Evolutionary conservation across 371 early-diverging fungal genomes (phyloP).

Genomic region (Zychaea mexicana): DNA sequence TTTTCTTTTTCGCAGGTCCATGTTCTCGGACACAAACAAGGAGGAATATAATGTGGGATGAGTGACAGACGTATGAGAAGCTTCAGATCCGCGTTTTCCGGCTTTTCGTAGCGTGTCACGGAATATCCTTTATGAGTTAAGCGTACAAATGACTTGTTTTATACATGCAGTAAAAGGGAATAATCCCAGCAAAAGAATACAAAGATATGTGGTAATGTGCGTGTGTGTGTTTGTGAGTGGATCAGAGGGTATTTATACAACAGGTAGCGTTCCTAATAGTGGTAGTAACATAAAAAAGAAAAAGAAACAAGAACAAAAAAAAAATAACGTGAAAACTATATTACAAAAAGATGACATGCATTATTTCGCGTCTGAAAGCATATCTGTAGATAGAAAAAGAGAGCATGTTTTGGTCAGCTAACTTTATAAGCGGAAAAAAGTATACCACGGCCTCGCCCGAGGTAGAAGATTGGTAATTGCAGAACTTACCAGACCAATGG

Average conservation of each 20-base stretch:
- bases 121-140: neutral
- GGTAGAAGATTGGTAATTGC: no score
- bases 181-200: neutral
- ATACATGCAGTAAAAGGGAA: neutral
- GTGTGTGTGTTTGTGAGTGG: neutral
- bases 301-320: neutral
- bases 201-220: neutral
- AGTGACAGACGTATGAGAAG: neutral
- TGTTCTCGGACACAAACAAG: no score
- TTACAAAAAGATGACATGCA: neutral
- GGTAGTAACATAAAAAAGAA: neutral
- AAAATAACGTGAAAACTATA: neutral
- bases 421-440: neutral
- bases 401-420: neutral
- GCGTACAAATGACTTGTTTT: neutral
- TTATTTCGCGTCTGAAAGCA: slow-evolving; percentile 2
- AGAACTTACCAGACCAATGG: slow-evolving; percentile 31
- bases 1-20: no score
- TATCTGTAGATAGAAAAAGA: neutral
- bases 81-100: neutral
- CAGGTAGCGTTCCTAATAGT: no score
- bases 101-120: neutral
- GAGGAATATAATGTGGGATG: no score
- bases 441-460: no score
- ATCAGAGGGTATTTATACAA: neutral